Evolutionary conservation across 768 basidiomycete species (phyloP), one percentile per base, ranked within the genome.

Genomic region (Tulasnella sp.): DNA sequence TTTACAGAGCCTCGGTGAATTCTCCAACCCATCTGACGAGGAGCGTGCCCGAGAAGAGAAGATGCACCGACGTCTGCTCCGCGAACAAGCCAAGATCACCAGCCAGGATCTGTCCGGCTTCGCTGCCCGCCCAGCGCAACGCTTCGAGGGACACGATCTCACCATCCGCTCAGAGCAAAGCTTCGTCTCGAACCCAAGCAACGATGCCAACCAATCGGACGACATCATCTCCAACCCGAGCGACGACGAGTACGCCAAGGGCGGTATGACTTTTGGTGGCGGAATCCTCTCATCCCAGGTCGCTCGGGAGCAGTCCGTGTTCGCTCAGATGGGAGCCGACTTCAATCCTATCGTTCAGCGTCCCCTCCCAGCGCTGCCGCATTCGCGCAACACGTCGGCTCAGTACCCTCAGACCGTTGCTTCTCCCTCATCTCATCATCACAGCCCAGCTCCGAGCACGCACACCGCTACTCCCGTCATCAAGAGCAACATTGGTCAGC

Each of bases 11-110:
- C 92, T 94, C 74, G 94, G 93, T 38, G 94, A 96, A 86, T 96
- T 90, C 89, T 96, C 94, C 34, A 96, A 96, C 83, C 94, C 94
- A 24, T 96, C 94, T 36, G 94, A 96, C 83, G 94, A 96, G 85
- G 94, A 96, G 83, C 89, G 92, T 39, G 94, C 92, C 5, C 90
- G 94, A 31, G 91, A 91, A 81, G 85, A 88, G 40, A 90, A 93
- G 40, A 85, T 89, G 71, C 90, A 92, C 62, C 90, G 92, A 71
- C 90, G 92, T 52, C 84, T 90, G 79, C 90, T 71, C n/a, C n/a
- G 79, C 44, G 42, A 75, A 40, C 38, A 56, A 44, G 74, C 27
- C 83, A 81, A 42, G 85, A 85, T 81, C 84, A 83, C 16, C 88
- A 93, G 93, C 10, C 89, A 94, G 75, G 89, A 92, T 40, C 81